Evolutionary conservation across 2,329 filamentous ascomycete species (phyloP).

Genomic region (Hypoxylon sp.): DNA sequence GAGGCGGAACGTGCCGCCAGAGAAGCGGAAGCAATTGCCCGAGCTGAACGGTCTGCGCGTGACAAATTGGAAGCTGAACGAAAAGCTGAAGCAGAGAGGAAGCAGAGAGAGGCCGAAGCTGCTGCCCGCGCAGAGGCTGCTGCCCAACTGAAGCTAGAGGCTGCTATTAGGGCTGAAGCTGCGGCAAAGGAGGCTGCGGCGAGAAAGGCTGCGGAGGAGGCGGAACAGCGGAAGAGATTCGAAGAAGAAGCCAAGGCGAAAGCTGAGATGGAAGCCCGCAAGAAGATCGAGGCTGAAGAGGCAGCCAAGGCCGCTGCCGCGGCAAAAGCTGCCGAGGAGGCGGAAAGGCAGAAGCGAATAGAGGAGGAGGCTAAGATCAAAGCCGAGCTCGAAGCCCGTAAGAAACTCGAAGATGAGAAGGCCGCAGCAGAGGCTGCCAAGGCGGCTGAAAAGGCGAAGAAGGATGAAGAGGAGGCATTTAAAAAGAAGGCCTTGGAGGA

Average conservation of each 20-base stretch:
- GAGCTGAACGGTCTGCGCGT: conserved; percentile 53
- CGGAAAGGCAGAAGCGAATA: conserved; percentile 45
- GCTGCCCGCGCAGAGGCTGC: conserved; percentile 64
- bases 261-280: conserved; percentile 57
- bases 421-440: conserved; percentile 56
- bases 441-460: conserved; percentile 64
- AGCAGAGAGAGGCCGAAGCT: conserved; percentile 59
- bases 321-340: conserved; percentile 48
- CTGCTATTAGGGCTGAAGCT: conserved; percentile 59
- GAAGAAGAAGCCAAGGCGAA: conserved; percentile 54
- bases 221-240: conserved; percentile 45
- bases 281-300: conserved; percentile 54
- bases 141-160: conserved; percentile 56
- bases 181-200: conserved; percentile 50
- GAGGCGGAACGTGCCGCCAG: conserved; percentile 53
- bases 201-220: conserved; percentile 49
- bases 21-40: conserved; percentile 53
- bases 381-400: conserved; percentile 57
- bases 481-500: conserved; percentile 63
- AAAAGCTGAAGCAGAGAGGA: conserved; percentile 50
- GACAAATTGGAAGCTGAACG: conserved; percentile 52
- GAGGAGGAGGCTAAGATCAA: conserved; percentile 54
- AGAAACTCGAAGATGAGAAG: conserved; percentile 58
- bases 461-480: conserved; percentile 68
- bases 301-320: conserved; percentile 47